Percentiles rank a stretch among this genome's conserved stretches.
These are phyloP conservation scores for Scheffersomyces illinoinensis DNA, from an alignment of 1,139 yeast species.

Conservation along the genomic window DNA sequence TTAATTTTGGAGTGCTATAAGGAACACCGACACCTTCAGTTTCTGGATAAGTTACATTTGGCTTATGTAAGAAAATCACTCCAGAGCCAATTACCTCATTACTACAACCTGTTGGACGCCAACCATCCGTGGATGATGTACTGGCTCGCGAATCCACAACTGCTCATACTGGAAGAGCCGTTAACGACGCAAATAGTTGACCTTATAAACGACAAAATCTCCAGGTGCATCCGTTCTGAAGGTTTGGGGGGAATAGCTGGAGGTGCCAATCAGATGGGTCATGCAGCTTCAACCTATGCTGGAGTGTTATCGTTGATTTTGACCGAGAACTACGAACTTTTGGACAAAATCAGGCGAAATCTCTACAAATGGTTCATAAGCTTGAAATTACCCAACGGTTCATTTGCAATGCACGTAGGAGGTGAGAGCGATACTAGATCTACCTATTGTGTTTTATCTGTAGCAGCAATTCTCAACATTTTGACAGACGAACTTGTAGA, in stretches of 20 bases:
- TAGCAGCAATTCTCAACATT: conserved; percentile 67
- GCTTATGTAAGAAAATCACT: conserved; percentile 30
- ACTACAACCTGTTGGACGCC: conserved; percentile 65
- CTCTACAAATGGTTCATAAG: conserved; percentile 66
- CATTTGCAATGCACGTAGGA: conserved; percentile 68
- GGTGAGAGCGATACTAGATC: conserved; percentile 92
- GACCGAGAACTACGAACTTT: conserved; percentile 42
- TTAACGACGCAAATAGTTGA: conserved; percentile 5
- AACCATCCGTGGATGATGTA: conserved; percentile 89
- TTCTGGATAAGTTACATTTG: conserved; percentile 14
- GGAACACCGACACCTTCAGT: conserved; percentile 6
- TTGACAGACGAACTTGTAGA: conserved; percentile 60
- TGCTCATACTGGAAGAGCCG: conserved; percentile 5
- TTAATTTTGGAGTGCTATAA: conserved; percentile 10
- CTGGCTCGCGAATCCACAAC: conserved; percentile 69
- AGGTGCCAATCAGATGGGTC: conserved; percentile 78
- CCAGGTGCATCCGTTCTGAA: conserved; percentile 26
- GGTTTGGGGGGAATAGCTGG: conserved; percentile 80
- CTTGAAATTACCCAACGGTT: conserved; percentile 70
- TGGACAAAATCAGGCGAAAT: conserved; percentile 25
- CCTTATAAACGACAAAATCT: conserved; percentile 26
- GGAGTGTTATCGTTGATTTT: conserved; percentile 64
- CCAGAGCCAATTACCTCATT: conserved; percentile 46
- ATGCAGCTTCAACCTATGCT: conserved; percentile 85
- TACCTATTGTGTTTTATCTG: conserved; percentile 80